Base-by-base conservation (phyloP, 2,329 filamentous ascomycete species). In the Ceratocystis albifundus region DNA sequence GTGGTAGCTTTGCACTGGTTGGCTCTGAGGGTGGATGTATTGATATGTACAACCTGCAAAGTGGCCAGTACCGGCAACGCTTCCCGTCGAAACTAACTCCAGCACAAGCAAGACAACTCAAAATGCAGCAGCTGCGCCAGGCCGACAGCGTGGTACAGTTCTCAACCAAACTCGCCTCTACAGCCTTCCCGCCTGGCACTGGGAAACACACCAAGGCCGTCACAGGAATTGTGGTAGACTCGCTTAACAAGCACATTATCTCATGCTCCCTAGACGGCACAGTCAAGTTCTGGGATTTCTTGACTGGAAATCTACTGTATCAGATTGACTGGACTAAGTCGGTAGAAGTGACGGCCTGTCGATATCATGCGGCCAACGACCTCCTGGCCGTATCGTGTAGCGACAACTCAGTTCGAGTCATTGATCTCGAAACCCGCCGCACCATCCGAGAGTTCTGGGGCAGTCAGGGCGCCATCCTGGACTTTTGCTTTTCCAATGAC, bases 31-130 rank as follows among this genome's bases (percentile, higher is more conserved):
- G 82, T 46, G 94, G 94, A 53, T 84, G 85, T 44, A 86, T 99
- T 66, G 91, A 96, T 74, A 93, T 96, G 88, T 97, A 89, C 82
- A 99, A 99, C 74, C 79, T 99, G 67, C 94, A 99, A 74, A 97
- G 94, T 57, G 94, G 94, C 57, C 80, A 87, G 22, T 90, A 95
- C 75, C 86, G 93, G 67, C 90, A 95, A 72, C 85, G 88, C 20
- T 99, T 96, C 74, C 94, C 94, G 0, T 86, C 90, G 7, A 84
- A 83, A 57, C 76, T 95, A 59, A 92, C 88, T 0, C 88, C 88
- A 1, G 84, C 85, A 0, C 90, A 96, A 76, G 88, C 89, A 1
- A 86, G 88, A 70, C 88, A 89, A 73, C 74, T 92, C 62, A 89
- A 87, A 73, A 77, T 87, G 70, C 82, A 85, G 71, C 84, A 86